Evolutionary conservation across 257 asterid species (phyloP).

Genomic region (Hygrophila difformis): DNA sequence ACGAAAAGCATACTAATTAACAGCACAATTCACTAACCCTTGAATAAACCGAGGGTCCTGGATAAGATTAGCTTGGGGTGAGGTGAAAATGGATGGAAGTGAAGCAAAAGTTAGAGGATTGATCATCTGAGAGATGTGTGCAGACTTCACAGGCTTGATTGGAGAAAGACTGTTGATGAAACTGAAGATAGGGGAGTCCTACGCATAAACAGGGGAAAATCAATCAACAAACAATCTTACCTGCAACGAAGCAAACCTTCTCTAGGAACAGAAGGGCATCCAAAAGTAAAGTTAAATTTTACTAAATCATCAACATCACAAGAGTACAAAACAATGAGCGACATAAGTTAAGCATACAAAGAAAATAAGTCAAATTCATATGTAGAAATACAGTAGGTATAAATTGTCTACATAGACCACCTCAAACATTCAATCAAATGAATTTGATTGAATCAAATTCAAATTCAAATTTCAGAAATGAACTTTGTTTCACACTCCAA

Average conservation of each 20-base stretch:
- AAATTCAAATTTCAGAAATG: too few relatives aligned
- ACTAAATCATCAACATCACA: too few relatives aligned
- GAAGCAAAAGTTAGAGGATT: conserved; percentile 57
- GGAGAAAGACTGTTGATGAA: conserved; percentile 88
- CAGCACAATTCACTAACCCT: conserved; percentile 38
- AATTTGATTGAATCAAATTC: too few relatives aligned
- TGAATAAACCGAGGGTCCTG: conserved; percentile 49
- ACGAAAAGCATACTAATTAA: background rate
- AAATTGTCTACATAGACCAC: too few relatives aligned
- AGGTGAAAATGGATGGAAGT: conserved; percentile 68
- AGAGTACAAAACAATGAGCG: too few relatives aligned
- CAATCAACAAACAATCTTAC: background rate
- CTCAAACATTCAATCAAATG: too few relatives aligned
- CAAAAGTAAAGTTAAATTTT: too few relatives aligned
- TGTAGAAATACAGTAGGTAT: too few relatives aligned
- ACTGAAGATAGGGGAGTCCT: conserved; percentile 79
- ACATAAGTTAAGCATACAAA: too few relatives aligned
- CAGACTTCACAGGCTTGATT: conserved; percentile 56
- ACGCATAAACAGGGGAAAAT: conserved; percentile 22
- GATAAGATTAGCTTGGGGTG: conserved; percentile 56
- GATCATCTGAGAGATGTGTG: conserved; percentile 45
- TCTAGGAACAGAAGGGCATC: too few relatives aligned
- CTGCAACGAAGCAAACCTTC: background rate
- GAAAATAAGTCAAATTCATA: too few relatives aligned
- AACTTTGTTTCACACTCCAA: too few relatives aligned